These are phyloP conservation scores for Singerocomus inundabilis DNA, from an alignment of 1,284 basidiomycete genomes.

Conservation along the genomic window DNA sequence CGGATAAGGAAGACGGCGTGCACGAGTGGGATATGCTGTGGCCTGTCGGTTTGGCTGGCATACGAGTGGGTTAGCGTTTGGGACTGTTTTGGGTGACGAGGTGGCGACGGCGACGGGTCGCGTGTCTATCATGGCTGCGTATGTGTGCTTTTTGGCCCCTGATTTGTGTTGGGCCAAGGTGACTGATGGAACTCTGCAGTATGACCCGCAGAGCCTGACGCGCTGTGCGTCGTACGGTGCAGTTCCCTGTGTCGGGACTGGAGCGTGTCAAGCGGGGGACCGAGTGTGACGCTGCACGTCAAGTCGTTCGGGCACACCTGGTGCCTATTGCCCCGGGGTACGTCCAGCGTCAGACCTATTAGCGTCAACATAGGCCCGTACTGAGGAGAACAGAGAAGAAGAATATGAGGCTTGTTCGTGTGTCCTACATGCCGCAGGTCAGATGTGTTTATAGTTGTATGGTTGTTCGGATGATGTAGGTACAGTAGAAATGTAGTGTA, in stretches of 20 bases:
- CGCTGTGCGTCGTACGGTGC: slow-evolving; percentile 40
- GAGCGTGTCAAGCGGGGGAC: slow-evolving; percentile 41
- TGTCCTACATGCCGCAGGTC: too few species aligned
- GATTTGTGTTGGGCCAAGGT: too few species aligned
- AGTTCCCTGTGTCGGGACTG: slow-evolving; percentile 37
- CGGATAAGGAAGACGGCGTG: slow-evolving; percentile 10
- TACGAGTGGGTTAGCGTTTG: slow-evolving; percentile 26
- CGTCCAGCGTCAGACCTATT: too few species aligned
- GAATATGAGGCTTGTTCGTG: too few species aligned
- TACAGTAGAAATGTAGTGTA: too few species aligned
- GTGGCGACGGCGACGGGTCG: slow-evolving; percentile 23
- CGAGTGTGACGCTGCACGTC: slow-evolving; percentile 46
- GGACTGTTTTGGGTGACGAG: slow-evolving; percentile 21
- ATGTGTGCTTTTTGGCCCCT: too few species aligned
- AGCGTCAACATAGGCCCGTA: too few species aligned
- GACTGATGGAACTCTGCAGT: too few species aligned
- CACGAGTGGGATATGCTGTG: slow-evolving; percentile 7
- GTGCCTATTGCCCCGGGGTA: too few species aligned
- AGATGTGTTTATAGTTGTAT: too few species aligned
- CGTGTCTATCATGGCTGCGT: slow-evolving; percentile 28
- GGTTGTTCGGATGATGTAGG: too few species aligned
- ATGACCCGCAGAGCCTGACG: slow-evolving; percentile 45
- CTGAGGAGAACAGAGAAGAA: too few species aligned
- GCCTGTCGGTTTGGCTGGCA: slow-evolving; percentile 18
- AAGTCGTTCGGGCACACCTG: slow-evolving; percentile 47